A percentile compares a stretch with the other conserved stretches of the same genome.
Conservation (phyloP, 2,329 filamentous ascomycete species). For the Cyphellophora europaea region DNA sequence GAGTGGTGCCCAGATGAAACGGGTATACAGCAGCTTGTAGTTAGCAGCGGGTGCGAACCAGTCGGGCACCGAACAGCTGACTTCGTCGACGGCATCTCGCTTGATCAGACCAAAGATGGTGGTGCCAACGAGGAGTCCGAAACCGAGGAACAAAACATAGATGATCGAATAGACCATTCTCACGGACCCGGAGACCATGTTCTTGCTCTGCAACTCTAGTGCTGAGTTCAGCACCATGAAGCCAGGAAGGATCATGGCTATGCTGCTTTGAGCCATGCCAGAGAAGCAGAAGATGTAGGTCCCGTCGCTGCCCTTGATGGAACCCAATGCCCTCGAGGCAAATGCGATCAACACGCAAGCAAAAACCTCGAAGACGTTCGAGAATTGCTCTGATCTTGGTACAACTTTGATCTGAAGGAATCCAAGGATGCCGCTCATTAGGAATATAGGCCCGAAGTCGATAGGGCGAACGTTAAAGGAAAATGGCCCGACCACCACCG, state of each 20-base stretch:
- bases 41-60: conserved; percentile 1
- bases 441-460: conserved; percentile 67
- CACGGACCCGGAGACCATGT: conserved; percentile 60
- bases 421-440: conserved; percentile 66
- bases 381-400: conserved; percentile 59
- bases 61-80: conserved; percentile 16
- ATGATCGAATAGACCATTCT: conserved; percentile 67
- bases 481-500: conserved; percentile 67
- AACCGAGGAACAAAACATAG: conserved; percentile 63
- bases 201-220: conserved; percentile 59
- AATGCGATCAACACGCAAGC: conserved; percentile 60
- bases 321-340: conserved; percentile 59
- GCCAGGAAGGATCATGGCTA: conserved; percentile 62
- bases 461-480: conserved; percentile 68
- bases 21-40: conserved; percentile 18
- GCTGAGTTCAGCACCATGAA: conserved; percentile 52
- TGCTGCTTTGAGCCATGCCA: conserved; percentile 59
- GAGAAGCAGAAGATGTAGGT: conserved; percentile 59
- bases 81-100: conserved; percentile 3
- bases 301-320: conserved; percentile 42
- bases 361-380: conserved; percentile 56
- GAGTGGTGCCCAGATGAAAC: conserved; percentile 62
- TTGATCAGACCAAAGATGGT: conserved; percentile 45
- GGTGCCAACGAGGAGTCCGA: conserved; percentile 62
- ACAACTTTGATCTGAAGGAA: conserved; percentile 65